phyloP scores from a whole-genome alignment of 768 basidiomycete species.

The Holtermanniella nyarrowii region DNA sequence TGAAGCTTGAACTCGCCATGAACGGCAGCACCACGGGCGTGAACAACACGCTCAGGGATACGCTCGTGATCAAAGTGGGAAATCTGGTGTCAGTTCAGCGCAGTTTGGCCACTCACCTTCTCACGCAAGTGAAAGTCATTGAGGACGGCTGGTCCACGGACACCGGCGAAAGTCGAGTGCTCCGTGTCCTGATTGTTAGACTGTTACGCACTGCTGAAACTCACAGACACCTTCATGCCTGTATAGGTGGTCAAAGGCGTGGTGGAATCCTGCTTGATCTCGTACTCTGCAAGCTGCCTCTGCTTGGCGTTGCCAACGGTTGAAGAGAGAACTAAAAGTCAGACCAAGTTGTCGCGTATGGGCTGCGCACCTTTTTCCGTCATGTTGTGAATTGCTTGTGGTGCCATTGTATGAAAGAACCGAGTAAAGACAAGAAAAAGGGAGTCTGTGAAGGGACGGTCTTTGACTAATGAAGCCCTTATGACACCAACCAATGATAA shows the following conservation, averaged over 20 bases:
- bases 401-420: neutral
- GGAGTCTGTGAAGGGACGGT: no score
- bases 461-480: no score
- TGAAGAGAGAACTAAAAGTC: conserved; percentile 23
- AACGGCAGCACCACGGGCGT: conserved; percentile 47
- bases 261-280: conserved; percentile 14
- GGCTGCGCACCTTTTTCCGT: neutral
- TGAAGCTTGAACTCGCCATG: conserved; percentile 77
- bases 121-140: conserved; percentile 45
- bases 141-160: conserved; percentile 60
- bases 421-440: no score
- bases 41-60: conserved; percentile 64
- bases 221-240: conserved; percentile 33
- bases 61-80: conserved; percentile 77
- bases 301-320: conserved; percentile 38
- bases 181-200: conserved; percentile 29
- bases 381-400: neutral
- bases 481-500: no score
- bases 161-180: conserved; percentile 37
- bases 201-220: conserved; percentile 2
- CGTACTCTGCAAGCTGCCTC: conserved; percentile 32
- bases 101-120: conserved; percentile 22
- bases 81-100: conserved; percentile 48
- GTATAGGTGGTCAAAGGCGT: conserved; percentile 37
- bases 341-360: neutral